phyloP scores from a whole-genome alignment of 257 asterid species.

The Solanum pimpinellifolium region DNA sequence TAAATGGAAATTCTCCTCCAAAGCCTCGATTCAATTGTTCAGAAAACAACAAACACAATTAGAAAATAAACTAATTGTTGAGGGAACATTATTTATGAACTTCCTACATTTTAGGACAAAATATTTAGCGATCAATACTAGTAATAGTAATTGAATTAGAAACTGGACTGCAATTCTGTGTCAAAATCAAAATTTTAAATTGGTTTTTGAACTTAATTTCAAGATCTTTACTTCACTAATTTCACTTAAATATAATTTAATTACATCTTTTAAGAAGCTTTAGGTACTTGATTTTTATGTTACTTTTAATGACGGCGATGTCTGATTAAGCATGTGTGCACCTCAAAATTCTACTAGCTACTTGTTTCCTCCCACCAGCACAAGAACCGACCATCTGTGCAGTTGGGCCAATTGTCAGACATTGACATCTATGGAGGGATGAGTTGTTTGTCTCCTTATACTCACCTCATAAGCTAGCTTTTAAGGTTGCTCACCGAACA shows the following conservation, averaged over 20 bases:
- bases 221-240: not conserved
- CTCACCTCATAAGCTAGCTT: not conserved
- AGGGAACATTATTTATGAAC: not conserved
- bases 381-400: not conserved
- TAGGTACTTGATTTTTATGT: not conserved
- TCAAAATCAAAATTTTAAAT: not conserved
- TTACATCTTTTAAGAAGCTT: not conserved
- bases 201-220: not conserved
- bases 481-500: not conserved
- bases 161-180: not conserved
- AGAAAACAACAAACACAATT: not conserved
- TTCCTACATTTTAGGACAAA: not conserved
- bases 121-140: not conserved
- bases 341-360: not conserved
- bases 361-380: not conserved
- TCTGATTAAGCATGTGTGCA: not conserved
- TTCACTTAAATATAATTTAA: not conserved
- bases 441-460: not conserved
- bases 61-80: not conserved
- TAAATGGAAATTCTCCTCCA: not conserved
- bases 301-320: not conserved
- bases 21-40: not conserved
- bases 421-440: not conserved
- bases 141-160: not conserved
- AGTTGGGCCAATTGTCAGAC: not conserved